Base-by-base conservation (phyloP, 352 stramenopile genomes). In the Globisporangium parvum region DNA sequence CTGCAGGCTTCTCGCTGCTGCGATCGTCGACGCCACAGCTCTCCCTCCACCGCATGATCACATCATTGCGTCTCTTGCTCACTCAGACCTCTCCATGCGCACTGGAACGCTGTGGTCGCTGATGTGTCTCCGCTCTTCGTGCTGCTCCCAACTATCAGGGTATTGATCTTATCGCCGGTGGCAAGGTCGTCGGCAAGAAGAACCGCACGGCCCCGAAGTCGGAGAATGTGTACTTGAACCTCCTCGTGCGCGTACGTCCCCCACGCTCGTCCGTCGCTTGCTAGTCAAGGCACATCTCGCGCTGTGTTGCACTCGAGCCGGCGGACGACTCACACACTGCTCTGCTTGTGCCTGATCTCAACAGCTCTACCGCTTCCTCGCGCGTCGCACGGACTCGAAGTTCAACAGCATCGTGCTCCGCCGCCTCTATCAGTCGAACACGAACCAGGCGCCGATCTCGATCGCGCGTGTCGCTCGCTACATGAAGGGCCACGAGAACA, bases 131-230 rank as follows among this genome's bases (percentile, higher is more conserved):
- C 28, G 1, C 31, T 31, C 41, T 56, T 26, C 48, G 10, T 49
- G n/a, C 10, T 47, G 31, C 50, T 42, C 37, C 15, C 6, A 15
- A 11, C 11, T 20, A 58, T 12, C 65, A 95, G 97, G 97, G 97
- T 96, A 99, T 99, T 75, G 97, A 99, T 97, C 84, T 99, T 70
- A 97, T 98, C 80, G 96, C 97, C 68, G 97, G 97, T 84, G 97
- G 97, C 77, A 97, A 98, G 79, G 91, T 97, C 74, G 87, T 96
- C 51, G 96, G 96, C 57, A 98, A 99, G 87, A 99, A 99, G 80
- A 93, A 95, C 75, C 96, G 97, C 62, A 98, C 85, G 66, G 96
- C 95, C 64, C 93, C 97, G 60, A 99, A 99, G 90, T 99, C 93
- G 55, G 88, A 98, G 58, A 99, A 99, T 90, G 92, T 98, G 65